Base-by-base conservation (phyloP, 805 yeast species). In the Candida vartiovaarae region DNA sequence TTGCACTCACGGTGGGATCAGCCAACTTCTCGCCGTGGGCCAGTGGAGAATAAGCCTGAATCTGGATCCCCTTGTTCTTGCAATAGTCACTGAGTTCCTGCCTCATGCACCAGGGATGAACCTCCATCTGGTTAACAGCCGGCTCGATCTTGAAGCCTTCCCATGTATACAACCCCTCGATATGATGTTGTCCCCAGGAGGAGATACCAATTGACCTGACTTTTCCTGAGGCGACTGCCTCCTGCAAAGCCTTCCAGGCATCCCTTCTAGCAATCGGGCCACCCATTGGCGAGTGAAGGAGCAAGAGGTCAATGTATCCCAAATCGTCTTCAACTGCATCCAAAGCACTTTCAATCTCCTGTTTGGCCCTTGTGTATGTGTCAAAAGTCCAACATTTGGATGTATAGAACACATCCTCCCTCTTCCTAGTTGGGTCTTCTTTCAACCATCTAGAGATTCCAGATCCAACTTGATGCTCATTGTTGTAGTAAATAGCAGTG, bases 171-270 rank as follows among this genome's bases (percentile, higher is more conserved):
- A 86, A 61, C 57, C 82, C 82, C 45, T 79, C 74, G n/a, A 85
- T 62, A 59, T 81, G 88, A 3, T 65, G 65, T 23, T 63, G 55
- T 34, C 88, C 87, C 60, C 74, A 86, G 60, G 83, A 82, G 6
- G 93, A 83, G 11, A 86, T 89, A 28, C 95, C 95, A 46, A 86
- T 78, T 10, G 85, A 72, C 55, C 70, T 74, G 39, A 84, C 80
- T 42, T 70, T 63, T 5, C 87, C 84, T 6, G 65, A 66, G 26
- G 71, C 77, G 24, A 80, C 83, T 26, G 77, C 80, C 54, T 85
- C 93, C 60, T 85, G 90, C 72, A 85, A 68, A 1, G 90, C 91
- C 55, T 64, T 69, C 78, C 84, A 85, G 0, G 90, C 77, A 36
- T 74, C 85, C 32, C 78, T 51, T 56, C 93, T 70, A 49, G 68